Conservation (phyloP, 2,329 filamentous ascomycete genomes). For the Cordyceps pruinosa region DNA sequence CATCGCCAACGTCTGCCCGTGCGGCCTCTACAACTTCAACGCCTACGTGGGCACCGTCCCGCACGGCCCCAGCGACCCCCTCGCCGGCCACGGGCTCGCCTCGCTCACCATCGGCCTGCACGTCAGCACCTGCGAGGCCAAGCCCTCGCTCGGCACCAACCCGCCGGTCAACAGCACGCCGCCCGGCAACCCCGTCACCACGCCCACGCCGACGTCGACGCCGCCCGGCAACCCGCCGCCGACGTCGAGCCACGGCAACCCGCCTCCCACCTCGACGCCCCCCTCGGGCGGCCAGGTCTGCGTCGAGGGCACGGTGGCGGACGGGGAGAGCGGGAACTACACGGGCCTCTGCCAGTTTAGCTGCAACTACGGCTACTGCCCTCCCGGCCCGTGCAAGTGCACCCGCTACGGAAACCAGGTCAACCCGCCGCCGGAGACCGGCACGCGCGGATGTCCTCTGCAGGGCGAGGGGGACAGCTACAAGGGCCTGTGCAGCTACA, state of each 20-base stretch:
- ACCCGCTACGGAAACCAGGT: conserved; percentile 23
- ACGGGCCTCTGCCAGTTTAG: conserved; percentile 29
- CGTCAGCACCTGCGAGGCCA: conserved; percentile 24
- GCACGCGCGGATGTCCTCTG: conserved; percentile 27
- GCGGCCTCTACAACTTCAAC: conserved; percentile 14
- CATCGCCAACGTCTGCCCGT: conserved; percentile 14
- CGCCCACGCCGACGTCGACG: conserved; percentile 20
- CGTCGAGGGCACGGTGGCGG: conserved; percentile 22
- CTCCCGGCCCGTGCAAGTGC: conserved; percentile 28
- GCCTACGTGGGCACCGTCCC: conserved; percentile 14
- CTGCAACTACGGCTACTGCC: conserved; percentile 27
- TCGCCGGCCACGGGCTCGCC: conserved; percentile 20
- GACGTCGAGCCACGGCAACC: not conserved
- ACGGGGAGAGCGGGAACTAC: conserved; percentile 27
- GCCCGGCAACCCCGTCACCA: conserved; percentile 11
- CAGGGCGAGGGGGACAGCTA: conserved; percentile 30
- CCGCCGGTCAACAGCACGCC: conserved; percentile 14
- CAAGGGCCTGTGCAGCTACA: conserved; percentile 38
- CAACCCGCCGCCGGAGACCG: conserved; percentile 21
- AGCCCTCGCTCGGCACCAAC: conserved; percentile 26
- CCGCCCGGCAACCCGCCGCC: conserved; percentile 20
- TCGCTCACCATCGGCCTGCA: conserved; percentile 24
- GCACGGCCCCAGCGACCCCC: conserved; percentile 18
- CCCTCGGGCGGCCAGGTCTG: conserved; percentile 18
- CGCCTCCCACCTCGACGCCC: conserved; percentile 9